A percentile compares a stretch with the other conserved stretches of the same genome.
These are phyloP conservation scores for Funneliformis geosporum DNA, from an alignment of 192 early-diverging fungal genomes.

Conservation along the genomic window DNA sequence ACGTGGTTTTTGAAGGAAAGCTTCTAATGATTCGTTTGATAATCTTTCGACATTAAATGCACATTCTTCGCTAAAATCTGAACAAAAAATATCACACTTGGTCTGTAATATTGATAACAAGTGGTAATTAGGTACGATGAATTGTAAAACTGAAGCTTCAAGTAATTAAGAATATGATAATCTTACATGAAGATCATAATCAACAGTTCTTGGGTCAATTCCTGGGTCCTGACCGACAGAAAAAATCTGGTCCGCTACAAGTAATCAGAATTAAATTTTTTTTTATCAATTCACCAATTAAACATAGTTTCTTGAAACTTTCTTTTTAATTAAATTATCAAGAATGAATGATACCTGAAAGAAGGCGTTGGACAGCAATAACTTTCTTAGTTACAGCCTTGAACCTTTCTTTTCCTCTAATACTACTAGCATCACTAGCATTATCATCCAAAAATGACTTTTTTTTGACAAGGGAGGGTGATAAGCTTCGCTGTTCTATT, in stretches of 20 bases:
- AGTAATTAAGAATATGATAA: not conserved
- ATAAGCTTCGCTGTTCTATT: not conserved
- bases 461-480: not conserved
- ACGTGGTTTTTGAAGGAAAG: conserved; percentile 25
- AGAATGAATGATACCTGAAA: not conserved
- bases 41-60: not conserved
- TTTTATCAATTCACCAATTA: not conserved
- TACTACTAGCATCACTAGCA: not conserved
- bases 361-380: not conserved
- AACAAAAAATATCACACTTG: not conserved
- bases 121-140: no score
- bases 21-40: not conserved
- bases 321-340: no score
- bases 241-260: not conserved
- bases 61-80: not conserved
- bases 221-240: not conserved
- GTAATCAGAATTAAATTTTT: not conserved
- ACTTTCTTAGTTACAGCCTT: not conserved
- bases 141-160: not conserved
- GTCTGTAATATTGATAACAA: not conserved
- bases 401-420: not conserved
- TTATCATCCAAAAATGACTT: not conserved
- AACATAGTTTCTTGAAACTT: no score
- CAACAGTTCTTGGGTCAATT: conserved; percentile 1
- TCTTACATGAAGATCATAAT: conserved; percentile 13